Conservation (phyloP, 129 eudicot species). For the Ambrosia artemisiifolia region DNA sequence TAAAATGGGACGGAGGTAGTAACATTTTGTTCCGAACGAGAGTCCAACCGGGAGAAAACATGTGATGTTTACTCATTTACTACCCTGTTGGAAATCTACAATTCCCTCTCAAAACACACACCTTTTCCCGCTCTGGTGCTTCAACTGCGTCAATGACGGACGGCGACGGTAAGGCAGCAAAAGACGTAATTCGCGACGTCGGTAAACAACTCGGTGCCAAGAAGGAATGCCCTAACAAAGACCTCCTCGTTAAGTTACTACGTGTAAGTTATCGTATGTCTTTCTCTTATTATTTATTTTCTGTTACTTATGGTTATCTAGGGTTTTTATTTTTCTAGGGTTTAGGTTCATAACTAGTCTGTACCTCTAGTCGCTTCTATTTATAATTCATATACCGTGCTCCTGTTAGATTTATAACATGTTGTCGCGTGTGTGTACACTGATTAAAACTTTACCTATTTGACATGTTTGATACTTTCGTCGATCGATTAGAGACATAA, state of each 20-base stretch:
- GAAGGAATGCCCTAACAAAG: slow-evolving; percentile 69
- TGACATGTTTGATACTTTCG: no score
- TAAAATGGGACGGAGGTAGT: no score
- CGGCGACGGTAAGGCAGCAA: slow-evolving; percentile 39
- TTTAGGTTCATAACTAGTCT: background rate
- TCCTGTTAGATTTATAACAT: no score
- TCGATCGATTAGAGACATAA: no score
- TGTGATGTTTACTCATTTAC: no score
- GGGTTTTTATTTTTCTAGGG: background rate
- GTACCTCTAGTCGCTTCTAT: background rate
- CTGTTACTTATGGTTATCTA: background rate
- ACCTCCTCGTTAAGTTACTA: slow-evolving; percentile 57
- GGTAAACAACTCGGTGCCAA: slow-evolving; percentile 58
- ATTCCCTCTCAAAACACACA: slow-evolving; percentile 4
- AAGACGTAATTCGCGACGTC: slow-evolving; percentile 45
- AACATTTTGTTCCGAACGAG: no score
- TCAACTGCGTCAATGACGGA: slow-evolving; percentile 36
- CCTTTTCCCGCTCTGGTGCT: slow-evolving; percentile 5
- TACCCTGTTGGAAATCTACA: background rate
- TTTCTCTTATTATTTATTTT: no score
- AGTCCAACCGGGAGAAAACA: no score
- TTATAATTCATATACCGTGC: background rate
- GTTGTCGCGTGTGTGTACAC: no score
- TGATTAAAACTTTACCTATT: no score
- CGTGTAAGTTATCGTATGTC: slow-evolving; percentile 33